Conservation (phyloP, 768 basidiomycete genomes). For the Pulveroboletus sp. region DNA sequence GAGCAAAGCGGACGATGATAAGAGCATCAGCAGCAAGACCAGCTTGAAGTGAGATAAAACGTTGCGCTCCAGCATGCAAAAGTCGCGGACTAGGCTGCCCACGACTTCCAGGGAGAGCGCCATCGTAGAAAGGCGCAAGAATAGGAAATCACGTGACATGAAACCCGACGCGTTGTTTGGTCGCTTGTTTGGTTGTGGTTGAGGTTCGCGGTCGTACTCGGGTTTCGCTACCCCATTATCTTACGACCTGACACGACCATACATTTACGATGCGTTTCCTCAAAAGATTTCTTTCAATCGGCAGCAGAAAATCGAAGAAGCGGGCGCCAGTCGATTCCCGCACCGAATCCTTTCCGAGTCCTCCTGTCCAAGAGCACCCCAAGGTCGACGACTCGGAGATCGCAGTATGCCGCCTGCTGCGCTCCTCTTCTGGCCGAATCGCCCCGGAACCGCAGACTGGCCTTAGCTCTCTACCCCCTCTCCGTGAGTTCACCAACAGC, state of each 20-base stretch:
- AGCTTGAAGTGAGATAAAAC: constrained; percentile 66
- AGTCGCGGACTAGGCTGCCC: constrained; percentile 68
- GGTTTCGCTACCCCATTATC: constrained; percentile 16
- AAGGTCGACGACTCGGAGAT: constrained; percentile 44
- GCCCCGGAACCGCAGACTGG: constrained; percentile 53
- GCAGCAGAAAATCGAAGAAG: constrained; percentile 60
- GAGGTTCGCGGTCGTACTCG: constrained; percentile 7
- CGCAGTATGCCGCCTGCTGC: constrained; percentile 48
- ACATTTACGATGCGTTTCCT: constrained; percentile 56
- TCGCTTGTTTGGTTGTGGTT: constrained; percentile 43
- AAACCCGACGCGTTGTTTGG: constrained; percentile 29
- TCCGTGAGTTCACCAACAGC: constrained; percentile 51
- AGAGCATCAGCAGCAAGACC: constrained; percentile 56
- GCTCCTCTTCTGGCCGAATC: constrained; percentile 70
- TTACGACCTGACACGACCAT: constrained; percentile 29
- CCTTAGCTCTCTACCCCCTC: constrained; percentile 56
- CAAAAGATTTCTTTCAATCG: constrained; percentile 65
- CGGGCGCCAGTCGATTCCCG: constrained; percentile 25
- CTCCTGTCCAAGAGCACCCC: constrained; percentile 15
- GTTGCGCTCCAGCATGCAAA: constrained; percentile 76
- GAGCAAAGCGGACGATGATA: constrained; percentile 62
- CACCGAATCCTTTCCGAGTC: constrained; percentile 28
- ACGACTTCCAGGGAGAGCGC: constrained; percentile 38
- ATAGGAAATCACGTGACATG: constrained; percentile 25
- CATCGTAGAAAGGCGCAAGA: constrained; percentile 4